Base-by-base conservation (phyloP, 176 grass and related monocot genomes). In the Avena eriantha region DNA sequence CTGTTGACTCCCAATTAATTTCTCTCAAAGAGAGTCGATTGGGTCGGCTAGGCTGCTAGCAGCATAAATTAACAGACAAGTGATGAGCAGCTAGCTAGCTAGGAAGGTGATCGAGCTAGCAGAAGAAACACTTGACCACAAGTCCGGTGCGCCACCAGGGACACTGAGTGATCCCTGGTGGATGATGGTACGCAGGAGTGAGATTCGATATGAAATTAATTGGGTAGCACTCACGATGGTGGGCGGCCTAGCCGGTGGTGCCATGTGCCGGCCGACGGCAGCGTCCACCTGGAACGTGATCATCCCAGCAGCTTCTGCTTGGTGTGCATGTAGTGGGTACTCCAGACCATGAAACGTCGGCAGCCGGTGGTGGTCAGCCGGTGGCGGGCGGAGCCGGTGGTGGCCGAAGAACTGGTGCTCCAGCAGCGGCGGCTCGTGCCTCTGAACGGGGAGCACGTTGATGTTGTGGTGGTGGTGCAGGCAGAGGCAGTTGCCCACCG, bases 401-500 rank as follows among this genome's bases (percentile, higher is more conserved):
- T n/a, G n/a, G 21, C 64, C 53, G 7, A 88, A 79, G 73, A 83
- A 88, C 41, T 79, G 81, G 74, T 83, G 79, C 81, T 84, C 80
- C 10, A 50, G 41, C 86, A 78, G 43, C 8, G 49, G 36, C 57
- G 58, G 10, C 11, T 87, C 23, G 75, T 57, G 54, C 18, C 19
- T 31, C 34, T 66, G 70, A 57, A 57, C 54, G 18, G 23, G 22
- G 59, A 26, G 26, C 59, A 24, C 23, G 59, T 26, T 26, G 19
- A 17, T 26, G 19, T 14, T 24, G 19, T 53, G n/a, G 7, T 47
- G 57, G n/a, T 18, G 57, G 56, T 47, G 45, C 10, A 47, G 45
- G 86, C 13, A 2, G 61, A 2, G 61, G 73, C 61, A 77, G 61
- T 24, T 19, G 35, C 49, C 9, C 9, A 41, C 21, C 5, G 4